A percentile compares a stretch with the other conserved stretches of the same genome.
phyloP scores from a whole-genome alignment of 129 eudicot genomes.

The Pittosporum tobira region DNA sequence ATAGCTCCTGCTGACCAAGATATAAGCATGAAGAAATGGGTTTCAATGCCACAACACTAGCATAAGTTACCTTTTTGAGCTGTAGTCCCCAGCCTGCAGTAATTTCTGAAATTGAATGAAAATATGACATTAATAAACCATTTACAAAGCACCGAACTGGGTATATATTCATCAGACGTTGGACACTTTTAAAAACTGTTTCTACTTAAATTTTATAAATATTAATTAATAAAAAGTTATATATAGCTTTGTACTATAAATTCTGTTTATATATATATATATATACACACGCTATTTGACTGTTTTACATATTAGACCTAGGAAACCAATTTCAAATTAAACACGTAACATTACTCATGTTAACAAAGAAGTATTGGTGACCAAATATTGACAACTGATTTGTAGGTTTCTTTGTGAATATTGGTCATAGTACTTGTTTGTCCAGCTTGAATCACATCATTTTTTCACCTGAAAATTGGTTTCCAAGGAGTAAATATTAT shows the following conservation, averaged over 20 bases:
- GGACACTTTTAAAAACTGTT: background rate
- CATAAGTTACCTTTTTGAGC: constrained; percentile 41
- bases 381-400: background rate
- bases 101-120: constrained; percentile 48
- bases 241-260: background rate
- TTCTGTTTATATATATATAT: background rate
- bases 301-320: background rate
- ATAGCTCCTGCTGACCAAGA: background rate
- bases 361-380: background rate
- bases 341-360: background rate
- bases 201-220: too few relatives aligned
- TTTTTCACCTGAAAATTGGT: background rate
- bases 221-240: too few relatives aligned
- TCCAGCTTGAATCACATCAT: background rate
- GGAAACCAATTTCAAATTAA: background rate
- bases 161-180: background rate
- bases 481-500: background rate
- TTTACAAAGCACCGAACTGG: constrained; percentile 8
- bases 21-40: constrained; percentile 1
- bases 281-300: background rate
- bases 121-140: constrained; percentile 10
- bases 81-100: constrained; percentile 80
- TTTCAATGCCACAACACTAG: background rate
- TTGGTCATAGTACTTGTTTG: background rate
- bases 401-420: too few relatives aligned